phyloP scores from a whole-genome alignment of 148 eudicot genomes.

The Linanthus parryae region DNA sequence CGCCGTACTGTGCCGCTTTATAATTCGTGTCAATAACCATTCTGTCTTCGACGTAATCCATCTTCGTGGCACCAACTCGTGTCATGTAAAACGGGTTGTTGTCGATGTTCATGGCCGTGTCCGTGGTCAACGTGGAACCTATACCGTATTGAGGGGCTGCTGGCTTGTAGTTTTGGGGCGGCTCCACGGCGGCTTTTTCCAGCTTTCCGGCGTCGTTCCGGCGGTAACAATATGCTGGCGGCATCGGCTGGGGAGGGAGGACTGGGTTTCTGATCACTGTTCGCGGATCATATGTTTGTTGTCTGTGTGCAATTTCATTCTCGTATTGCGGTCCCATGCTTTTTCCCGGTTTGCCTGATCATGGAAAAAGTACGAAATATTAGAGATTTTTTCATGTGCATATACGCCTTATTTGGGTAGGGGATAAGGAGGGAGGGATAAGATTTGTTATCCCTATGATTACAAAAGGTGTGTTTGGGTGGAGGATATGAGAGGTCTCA shows the following conservation, averaged over 20 bases:
- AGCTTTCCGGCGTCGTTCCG: slow-evolving; percentile 18
- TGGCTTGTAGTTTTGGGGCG: slow-evolving; percentile 12
- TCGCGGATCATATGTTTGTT: slow-evolving; percentile 25
- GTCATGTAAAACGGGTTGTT: slow-evolving; percentile 36
- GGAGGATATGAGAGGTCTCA: too few species aligned
- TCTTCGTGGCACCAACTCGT: slow-evolving; percentile 22
- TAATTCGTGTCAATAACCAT: slow-evolving; percentile 28
- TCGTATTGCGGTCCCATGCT: slow-evolving; percentile 32
- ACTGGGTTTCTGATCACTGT: slow-evolving; percentile 15
- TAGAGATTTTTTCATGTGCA: too few species aligned
- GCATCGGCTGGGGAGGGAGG: slow-evolving; percentile 15
- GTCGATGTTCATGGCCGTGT: slow-evolving; percentile 37
- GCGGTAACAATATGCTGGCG: slow-evolving; percentile 23
- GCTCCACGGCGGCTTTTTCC: slow-evolving; percentile 15
- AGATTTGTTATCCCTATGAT: too few species aligned
- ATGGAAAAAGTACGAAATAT: slow-evolving; percentile 1
- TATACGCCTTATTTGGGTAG: too few species aligned
- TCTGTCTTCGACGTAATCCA: slow-evolving; percentile 25
- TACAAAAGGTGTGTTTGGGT: too few species aligned
- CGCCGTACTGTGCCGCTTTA: slow-evolving; percentile 33
- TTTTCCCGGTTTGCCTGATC: slow-evolving; percentile 37
- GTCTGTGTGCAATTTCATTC: slow-evolving; percentile 13
- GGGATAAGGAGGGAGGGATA: too few species aligned
- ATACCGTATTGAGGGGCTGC: slow-evolving; percentile 20
- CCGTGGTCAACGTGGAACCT: slow-evolving; percentile 29